Base-by-base conservation (phyloP, 108 stramenopile species). In the Nitzschia palea region DNA sequence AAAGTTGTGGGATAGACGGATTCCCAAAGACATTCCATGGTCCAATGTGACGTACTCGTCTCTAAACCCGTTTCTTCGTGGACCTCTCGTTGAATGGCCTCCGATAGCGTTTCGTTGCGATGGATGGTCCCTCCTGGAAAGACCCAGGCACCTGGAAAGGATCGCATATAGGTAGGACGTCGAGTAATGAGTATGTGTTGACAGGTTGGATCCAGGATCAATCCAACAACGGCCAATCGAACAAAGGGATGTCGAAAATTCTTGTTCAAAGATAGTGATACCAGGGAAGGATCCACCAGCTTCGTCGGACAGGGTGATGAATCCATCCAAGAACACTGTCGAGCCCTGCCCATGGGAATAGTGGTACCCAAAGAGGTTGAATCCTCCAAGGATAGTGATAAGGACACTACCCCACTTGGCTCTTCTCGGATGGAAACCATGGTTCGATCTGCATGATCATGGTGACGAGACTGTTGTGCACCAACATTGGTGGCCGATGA, bases 121-220 rank as follows among this genome's bases (percentile, higher is more conserved):
- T 74, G 65, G 32, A 74, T 22, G 10, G 44, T 27, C 32, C 73
- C 73, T 20, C 73, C 73, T 10, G 73, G 73, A 18, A 74, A 29
- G 3, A 74, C 73, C 64, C 64, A 74, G 20, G 73, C 73, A 2
- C 45, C 44, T 17, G 73, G 73, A 42, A 74, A 74, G 26, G 57
- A 48, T 51, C 73, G 55, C 73, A 74, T 66, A 25, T 74, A 55
- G 35, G 42, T 27, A 18, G 73, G 56, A 33, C 73, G 64, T 5
- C 73, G 63, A 8, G 73, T 74, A 12, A 74, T 48, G 22, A 74
- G 43, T 28, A 74, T 28, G 15, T 48, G 9, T 43, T 47, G 30
- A 33, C 26, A 26, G 12, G 28, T 9, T 18, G 37, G 26, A 62
- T 61, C 60, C 35, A 72, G 25, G 9, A 65, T 31, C 29, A 64